phyloP scores from a whole-genome alignment of 805 yeast species.

The Lipomyces kockii region DNA sequence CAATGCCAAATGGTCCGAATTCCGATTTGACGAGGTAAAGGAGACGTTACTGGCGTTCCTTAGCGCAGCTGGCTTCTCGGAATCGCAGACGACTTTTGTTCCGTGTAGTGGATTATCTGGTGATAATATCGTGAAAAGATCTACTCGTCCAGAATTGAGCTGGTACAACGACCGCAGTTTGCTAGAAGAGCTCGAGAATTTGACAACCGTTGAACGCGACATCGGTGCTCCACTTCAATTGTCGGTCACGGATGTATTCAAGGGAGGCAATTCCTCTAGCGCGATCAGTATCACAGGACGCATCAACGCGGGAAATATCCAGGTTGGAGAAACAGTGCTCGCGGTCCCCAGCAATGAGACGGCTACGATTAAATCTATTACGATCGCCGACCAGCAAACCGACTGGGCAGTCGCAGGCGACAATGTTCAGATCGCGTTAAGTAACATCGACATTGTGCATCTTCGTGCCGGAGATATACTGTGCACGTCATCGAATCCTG shows the following conservation, averaged over 20 bases:
- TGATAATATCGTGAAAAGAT: slow-evolving; percentile 60
- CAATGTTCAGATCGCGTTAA: slow-evolving; percentile 54
- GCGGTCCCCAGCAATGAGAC: slow-evolving; percentile 55
- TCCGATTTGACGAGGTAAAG: slow-evolving; percentile 57
- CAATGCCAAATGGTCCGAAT: slow-evolving; percentile 59
- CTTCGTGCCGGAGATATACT: slow-evolving; percentile 72
- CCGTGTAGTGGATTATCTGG: slow-evolving; percentile 77
- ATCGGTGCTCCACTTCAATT: slow-evolving; percentile 56
- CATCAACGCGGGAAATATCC: slow-evolving; percentile 67
- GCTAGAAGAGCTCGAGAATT: slow-evolving; percentile 44
- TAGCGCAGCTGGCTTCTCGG: slow-evolving; percentile 57
- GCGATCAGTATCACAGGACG: slow-evolving; percentile 64
- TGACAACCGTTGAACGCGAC: slow-evolving; percentile 38
- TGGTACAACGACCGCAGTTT: slow-evolving; percentile 59
- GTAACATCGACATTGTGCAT: slow-evolving; percentile 47
- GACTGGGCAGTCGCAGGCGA: slow-evolving; percentile 59
- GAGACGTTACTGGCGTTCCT: slow-evolving; percentile 57
- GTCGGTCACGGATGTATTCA: slow-evolving; percentile 65
- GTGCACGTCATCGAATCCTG: slow-evolving; percentile 53
- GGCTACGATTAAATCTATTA: slow-evolving; percentile 39
- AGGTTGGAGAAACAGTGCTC: slow-evolving; percentile 68
- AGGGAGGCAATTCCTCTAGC: slow-evolving; percentile 52
- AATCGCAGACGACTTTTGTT: slow-evolving; percentile 53
- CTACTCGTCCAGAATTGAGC: slow-evolving; percentile 39
- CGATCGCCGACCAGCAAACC: slow-evolving; percentile 40